These are phyloP conservation scores for Cyamopsis tetragonoloba DNA, from an alignment of 306 rosid genomes.

Conservation along the genomic window DNA sequence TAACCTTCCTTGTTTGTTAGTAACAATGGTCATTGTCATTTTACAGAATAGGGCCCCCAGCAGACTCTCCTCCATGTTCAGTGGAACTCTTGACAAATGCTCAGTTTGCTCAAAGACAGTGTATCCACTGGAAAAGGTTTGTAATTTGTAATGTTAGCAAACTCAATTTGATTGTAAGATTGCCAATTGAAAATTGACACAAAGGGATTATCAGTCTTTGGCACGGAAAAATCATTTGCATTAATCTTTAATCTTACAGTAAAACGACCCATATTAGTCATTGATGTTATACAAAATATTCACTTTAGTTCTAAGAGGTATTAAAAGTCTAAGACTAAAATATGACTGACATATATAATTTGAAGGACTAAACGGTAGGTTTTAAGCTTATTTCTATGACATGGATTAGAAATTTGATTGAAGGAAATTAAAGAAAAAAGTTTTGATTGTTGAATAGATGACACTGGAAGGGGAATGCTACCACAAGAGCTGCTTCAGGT, in stretches of 20 bases:
- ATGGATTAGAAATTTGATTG: background rate
- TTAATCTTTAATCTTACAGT: no score
- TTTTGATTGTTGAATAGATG: conserved; percentile 39
- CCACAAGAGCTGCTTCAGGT: conserved; percentile 90
- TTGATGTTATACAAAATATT: no score
- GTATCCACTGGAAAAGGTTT: conserved; percentile 93
- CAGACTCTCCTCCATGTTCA: conserved; percentile 73
- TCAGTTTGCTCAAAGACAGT: conserved; percentile 84
- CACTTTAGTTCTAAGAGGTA: no score
- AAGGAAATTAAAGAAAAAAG: background rate
- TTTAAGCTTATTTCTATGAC: background rate
- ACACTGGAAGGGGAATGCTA: conserved; percentile 78
- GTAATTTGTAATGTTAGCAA: conserved; percentile 26
- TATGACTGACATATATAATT: no score
- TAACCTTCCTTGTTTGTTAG: background rate
- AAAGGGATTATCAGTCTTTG: background rate
- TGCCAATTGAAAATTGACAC: background rate
- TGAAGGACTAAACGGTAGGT: no score
- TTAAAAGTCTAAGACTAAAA: no score
- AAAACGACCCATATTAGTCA: no score
- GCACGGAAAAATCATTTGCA: no score
- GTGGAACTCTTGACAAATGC: conserved; percentile 94
- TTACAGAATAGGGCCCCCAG: conserved; percentile 66
- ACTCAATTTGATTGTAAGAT: background rate
- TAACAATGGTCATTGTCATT: background rate